Conservation (phyloP, 2,329 filamentous ascomycete genomes). For the Fusarium secorum region DNA sequence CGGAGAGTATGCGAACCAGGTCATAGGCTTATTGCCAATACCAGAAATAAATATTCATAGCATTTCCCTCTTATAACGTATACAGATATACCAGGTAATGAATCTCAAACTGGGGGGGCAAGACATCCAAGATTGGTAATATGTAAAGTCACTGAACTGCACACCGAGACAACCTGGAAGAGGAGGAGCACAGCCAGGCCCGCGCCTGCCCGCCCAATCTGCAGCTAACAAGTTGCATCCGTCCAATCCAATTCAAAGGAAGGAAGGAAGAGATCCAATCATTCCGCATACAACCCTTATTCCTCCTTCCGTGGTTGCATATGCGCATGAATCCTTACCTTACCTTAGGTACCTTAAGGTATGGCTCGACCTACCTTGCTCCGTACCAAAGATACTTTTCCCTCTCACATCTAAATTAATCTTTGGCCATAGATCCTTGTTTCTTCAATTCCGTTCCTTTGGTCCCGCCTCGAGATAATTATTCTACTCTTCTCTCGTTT, state of each 20-base stretch:
- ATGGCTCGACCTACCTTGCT: neutral
- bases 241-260: constrained; percentile 7
- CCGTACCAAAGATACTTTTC: neutral
- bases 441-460: constrained; percentile 7
- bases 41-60: neutral
- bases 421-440: neutral
- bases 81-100: neutral
- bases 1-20: neutral
- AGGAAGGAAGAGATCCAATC: constrained; percentile 6
- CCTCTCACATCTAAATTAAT: constrained; percentile 23
- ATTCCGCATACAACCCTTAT: constrained; percentile 4
- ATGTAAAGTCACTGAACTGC: neutral
- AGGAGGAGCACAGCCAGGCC: constrained; percentile 26
- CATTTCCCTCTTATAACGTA: neutral
- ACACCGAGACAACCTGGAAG: neutral
- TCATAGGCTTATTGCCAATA: neutral
- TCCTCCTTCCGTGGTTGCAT: constrained; percentile 11
- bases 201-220: constrained; percentile 27
- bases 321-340: neutral
- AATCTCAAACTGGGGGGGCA: neutral
- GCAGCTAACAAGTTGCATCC: constrained; percentile 25
- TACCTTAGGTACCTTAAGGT: neutral
- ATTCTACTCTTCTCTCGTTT: neutral
- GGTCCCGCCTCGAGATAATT: neutral
- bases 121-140: neutral